Evolutionary conservation across 2,329 filamentous ascomycete species (phyloP), one percentile per base, ranked within the genome.

Genomic region (Alternaria novae-zelandiae): DNA sequence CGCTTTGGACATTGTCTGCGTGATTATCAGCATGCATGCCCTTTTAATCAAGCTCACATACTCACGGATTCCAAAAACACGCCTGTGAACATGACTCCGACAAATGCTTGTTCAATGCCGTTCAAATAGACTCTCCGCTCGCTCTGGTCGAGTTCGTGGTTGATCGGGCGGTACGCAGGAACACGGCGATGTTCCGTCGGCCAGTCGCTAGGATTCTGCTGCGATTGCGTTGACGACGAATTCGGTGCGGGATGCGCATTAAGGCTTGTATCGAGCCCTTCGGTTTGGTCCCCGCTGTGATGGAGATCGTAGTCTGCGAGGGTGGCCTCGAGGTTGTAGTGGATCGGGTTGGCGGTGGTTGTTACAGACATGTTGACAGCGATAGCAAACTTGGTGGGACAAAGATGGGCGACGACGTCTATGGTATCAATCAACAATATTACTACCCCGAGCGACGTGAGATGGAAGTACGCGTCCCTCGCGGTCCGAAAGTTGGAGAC

Each of bases 81-180:
- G 6, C 82, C 85, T 26, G 79, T 80, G 64, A 86, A 84, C 85
- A 87, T 87, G 0, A 83, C 74, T 20, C 78, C 72, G 17, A 87
- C 78, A 68, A 87, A 86, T 7, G 77, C 79, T 45, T 74, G 74
- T 70, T 87, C 86, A 6, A 78, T 74, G 2, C 65, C 67, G 68
- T 82, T 85, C n/a, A 71, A 72, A 43, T 83, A 84, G 0, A 80
- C 80, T 4, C 83, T 76, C n/a, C 85, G 71, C 54, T 82, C 74
- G 4, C 70, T 75, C 53, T 79, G 74, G 64, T 84, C 80, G 7
- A 85, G 71, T 41, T 82, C 69, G 4, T 74, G 78, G 58, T 86
- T 83, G 1, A 83, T 72, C 0, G 84, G 84, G 12, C 84, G 77
- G 65, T 85, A 83, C 1, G 78, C 66, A 3, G 85, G 86, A 2